phyloP scores from a whole-genome alignment of 305 asterid genomes.

The Fraxinus ornus region DNA sequence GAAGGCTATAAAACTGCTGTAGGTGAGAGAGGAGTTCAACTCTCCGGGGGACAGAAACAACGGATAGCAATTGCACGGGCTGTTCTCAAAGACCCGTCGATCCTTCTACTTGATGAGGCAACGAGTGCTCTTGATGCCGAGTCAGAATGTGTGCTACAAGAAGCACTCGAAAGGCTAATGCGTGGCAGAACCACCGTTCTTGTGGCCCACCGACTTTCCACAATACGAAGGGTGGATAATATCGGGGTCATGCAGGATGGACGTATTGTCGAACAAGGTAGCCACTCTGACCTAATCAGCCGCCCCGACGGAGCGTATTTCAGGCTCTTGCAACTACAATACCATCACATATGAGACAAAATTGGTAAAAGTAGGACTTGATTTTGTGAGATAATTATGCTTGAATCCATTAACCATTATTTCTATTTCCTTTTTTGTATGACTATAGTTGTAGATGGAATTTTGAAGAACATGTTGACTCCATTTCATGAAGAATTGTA shows the following conservation, averaged over 20 bases:
- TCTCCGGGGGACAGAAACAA: constrained; percentile 94
- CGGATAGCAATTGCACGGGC: constrained; percentile 95
- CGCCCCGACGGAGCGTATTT: constrained; percentile 84
- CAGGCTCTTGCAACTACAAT: constrained; percentile 84
- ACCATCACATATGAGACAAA: constrained; percentile 61
- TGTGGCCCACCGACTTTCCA: constrained; percentile 88
- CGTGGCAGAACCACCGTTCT: constrained; percentile 89
- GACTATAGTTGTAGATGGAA: constrained; percentile 51
- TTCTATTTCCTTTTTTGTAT: constrained; percentile 27
- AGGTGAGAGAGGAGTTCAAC: constrained; percentile 90
- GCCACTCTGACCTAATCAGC: constrained; percentile 76
- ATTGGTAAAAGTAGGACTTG: background rate
- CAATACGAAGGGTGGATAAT: constrained; percentile 79
- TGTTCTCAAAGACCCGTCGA: constrained; percentile 80
- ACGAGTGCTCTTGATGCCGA: constrained; percentile 97
- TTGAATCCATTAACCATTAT: constrained; percentile 38
- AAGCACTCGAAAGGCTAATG: constrained; percentile 92
- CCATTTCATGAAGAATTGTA: background rate
- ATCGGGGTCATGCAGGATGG: constrained; percentile 95
- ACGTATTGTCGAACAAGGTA: constrained; percentile 89
- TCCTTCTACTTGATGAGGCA: constrained; percentile 88
- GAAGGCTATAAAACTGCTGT: constrained; percentile 86
- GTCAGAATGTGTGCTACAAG: constrained; percentile 87
- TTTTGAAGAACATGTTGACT: constrained; percentile 4
- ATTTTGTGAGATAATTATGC: constrained; percentile 12